Conservation (phyloP, 176 grass and related monocot genomes). For the Musa beccarii region DNA sequence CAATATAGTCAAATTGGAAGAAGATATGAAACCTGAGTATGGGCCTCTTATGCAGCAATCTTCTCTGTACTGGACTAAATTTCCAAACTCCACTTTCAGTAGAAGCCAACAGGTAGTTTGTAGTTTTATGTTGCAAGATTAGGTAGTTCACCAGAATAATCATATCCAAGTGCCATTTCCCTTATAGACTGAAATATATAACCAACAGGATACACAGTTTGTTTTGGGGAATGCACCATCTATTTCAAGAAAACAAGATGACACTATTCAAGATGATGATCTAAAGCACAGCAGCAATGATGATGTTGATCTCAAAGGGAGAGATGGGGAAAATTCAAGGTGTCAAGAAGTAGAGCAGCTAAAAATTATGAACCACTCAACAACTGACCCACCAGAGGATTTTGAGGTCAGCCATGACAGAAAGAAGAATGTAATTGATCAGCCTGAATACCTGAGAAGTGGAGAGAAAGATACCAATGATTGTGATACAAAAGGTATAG, state of each 20-base stretch:
- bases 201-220: constrained; percentile 32
- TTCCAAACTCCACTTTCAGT: constrained; percentile 22
- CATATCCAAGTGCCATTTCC: background rate
- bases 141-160: background rate
- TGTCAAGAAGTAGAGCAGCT: constrained; percentile 48
- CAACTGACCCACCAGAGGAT: constrained; percentile 8
- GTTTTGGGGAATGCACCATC: constrained; percentile 24
- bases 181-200: constrained; percentile 11
- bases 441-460: constrained; percentile 16
- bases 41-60: constrained; percentile 16
- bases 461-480: constrained; percentile 13
- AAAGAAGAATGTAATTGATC: constrained; percentile 14
- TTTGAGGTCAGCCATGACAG: constrained; percentile 11
- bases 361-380: constrained; percentile 28
- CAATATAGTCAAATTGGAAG: constrained; percentile 23
- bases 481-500: constrained; percentile 14
- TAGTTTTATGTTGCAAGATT: background rate
- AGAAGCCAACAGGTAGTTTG: constrained; percentile 30
- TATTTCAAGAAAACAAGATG: constrained; percentile 30
- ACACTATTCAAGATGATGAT: constrained; percentile 28
- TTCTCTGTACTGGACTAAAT: constrained; percentile 11
- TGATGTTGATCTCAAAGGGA: constrained; percentile 26
- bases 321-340: constrained; percentile 36
- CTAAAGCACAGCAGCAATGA: constrained; percentile 12
- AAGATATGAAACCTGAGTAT: constrained; percentile 22